phyloP scores from a whole-genome alignment of 345 rosid species.

The Brassica rapa region DNA sequence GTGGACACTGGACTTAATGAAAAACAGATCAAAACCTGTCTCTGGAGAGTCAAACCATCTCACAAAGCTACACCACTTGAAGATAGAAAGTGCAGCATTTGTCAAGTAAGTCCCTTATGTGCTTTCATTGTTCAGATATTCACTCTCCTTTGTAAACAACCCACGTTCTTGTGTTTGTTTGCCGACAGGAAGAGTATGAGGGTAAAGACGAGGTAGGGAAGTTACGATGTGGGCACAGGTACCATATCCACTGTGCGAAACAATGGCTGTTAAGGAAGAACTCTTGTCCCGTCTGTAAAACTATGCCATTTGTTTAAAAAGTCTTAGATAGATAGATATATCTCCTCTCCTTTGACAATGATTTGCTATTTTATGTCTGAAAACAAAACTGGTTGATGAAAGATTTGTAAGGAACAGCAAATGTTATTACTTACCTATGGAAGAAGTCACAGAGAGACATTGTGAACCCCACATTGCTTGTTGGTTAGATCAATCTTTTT shows the following conservation, averaged over 20 bases:
- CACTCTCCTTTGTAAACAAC: neutral
- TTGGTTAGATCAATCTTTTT: slow-evolving; percentile 2
- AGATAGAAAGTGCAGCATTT: slow-evolving; percentile 78
- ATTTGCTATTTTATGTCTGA: slow-evolving; percentile 18
- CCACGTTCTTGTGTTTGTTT: neutral
- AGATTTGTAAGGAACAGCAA: neutral
- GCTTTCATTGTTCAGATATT: neutral
- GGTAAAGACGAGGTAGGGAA: slow-evolving; percentile 67
- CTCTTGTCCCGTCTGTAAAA: slow-evolving; percentile 82
- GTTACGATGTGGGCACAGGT: slow-evolving; percentile 72
- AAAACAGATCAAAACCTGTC: slow-evolving; percentile 66
- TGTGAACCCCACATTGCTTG: slow-evolving; percentile 34
- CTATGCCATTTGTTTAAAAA: slow-evolving; percentile 36
- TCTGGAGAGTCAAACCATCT: slow-evolving; percentile 58
- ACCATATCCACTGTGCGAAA: slow-evolving; percentile 75
- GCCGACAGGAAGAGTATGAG: slow-evolving; percentile 75
- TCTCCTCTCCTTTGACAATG: neutral
- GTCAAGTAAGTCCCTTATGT: slow-evolving; percentile 61
- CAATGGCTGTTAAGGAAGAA: slow-evolving; percentile 92
- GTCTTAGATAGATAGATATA: slow-evolving; percentile 16
- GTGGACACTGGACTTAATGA: slow-evolving; percentile 82
- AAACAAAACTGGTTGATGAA: slow-evolving; percentile 1
- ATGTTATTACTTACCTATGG: slow-evolving; percentile 7
- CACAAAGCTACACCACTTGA: slow-evolving; percentile 33
- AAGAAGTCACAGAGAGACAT: slow-evolving; percentile 3